phyloP scores from a whole-genome alignment of 345 rosid species.

The Linum lewisii region DNA sequence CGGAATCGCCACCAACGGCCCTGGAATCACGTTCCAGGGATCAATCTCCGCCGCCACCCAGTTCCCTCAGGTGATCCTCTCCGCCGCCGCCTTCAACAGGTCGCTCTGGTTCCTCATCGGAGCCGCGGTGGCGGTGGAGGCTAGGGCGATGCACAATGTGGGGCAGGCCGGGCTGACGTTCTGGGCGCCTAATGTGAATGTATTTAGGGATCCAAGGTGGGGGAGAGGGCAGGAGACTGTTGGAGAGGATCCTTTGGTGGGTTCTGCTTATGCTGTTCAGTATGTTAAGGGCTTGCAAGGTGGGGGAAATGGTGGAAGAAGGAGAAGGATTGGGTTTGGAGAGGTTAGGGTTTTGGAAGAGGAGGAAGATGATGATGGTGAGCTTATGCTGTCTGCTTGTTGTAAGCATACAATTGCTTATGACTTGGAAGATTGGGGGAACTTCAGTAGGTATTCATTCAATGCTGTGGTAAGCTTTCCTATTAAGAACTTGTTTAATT shows the following conservation, averaged over 20 bases:
- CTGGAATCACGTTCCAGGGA: conserved; percentile 69
- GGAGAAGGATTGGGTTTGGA: conserved; percentile 13
- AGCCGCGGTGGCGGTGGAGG: conserved; percentile 60
- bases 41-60: conserved; percentile 54
- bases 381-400: conserved; percentile 84
- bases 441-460: conserved; percentile 71
- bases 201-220: conserved; percentile 94
- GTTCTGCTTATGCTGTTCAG: conserved; percentile 58
- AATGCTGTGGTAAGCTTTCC: conserved; percentile 59
- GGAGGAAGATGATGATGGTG: conserved; percentile 25
- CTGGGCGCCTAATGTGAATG: conserved; percentile 88
- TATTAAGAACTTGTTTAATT: background rate
- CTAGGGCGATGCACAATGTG: conserved; percentile 69
- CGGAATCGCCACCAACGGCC: conserved; percentile 82
- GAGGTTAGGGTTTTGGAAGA: conserved; percentile 23
- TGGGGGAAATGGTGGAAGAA: conserved; percentile 15
- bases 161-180: conserved; percentile 88
- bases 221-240: conserved; percentile 97
- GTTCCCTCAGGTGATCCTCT: conserved; percentile 77
- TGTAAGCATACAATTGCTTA: conserved; percentile 90
- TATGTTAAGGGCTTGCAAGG: conserved; percentile 75
- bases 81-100: conserved; percentile 68
- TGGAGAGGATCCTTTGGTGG: conserved; percentile 85
- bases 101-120: conserved; percentile 69
- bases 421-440: conserved; percentile 79